These are phyloP conservation scores for Agrocybe chaxingu DNA, from an alignment of 768 basidiomycete species.

Conservation along the genomic window DNA sequence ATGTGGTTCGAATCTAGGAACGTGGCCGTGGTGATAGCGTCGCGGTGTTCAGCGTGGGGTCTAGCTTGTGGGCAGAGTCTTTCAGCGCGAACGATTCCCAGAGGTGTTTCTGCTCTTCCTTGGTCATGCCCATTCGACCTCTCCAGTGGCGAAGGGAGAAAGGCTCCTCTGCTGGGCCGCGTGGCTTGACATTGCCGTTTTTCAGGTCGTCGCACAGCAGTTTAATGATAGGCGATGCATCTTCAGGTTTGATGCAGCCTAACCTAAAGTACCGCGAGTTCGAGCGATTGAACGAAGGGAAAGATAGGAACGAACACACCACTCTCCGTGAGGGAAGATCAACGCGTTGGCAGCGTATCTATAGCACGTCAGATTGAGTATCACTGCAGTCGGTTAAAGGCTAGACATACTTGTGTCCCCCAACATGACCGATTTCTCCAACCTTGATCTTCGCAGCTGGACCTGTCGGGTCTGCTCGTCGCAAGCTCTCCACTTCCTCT, in stretches of 20 bases:
- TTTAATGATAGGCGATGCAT: slow-evolving; percentile 55
- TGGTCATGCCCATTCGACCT: slow-evolving; percentile 65
- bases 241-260: slow-evolving; percentile 52
- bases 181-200: slow-evolving; percentile 19
- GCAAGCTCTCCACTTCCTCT: slow-evolving; percentile 44
- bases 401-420: slow-evolving; percentile 63
- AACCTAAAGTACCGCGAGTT: slow-evolving; percentile 40
- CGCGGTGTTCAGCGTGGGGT: neutral
- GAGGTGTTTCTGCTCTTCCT: slow-evolving; percentile 51
- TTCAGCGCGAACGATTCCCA: slow-evolving; percentile 6
- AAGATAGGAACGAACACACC: slow-evolving; percentile 36
- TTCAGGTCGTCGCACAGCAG: slow-evolving; percentile 31
- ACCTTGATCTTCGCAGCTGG: slow-evolving; percentile 37
- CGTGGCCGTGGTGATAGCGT: neutral
- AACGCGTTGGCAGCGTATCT: slow-evolving; percentile 72
- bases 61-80: neutral
- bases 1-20: neutral
- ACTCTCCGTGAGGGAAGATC: slow-evolving; percentile 70
- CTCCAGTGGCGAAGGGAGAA: slow-evolving; percentile 56
- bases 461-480: slow-evolving; percentile 22
- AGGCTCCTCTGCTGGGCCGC: slow-evolving; percentile 27
- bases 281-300: neutral
- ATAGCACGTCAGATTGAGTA: neutral
- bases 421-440: slow-evolving; percentile 74
- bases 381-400: neutral